Percentiles rank a stretch among this genome's conserved stretches.
Conservation (phyloP, 2,329 filamentous ascomycete genomes). For the Trichothecium sympodiale region DNA sequence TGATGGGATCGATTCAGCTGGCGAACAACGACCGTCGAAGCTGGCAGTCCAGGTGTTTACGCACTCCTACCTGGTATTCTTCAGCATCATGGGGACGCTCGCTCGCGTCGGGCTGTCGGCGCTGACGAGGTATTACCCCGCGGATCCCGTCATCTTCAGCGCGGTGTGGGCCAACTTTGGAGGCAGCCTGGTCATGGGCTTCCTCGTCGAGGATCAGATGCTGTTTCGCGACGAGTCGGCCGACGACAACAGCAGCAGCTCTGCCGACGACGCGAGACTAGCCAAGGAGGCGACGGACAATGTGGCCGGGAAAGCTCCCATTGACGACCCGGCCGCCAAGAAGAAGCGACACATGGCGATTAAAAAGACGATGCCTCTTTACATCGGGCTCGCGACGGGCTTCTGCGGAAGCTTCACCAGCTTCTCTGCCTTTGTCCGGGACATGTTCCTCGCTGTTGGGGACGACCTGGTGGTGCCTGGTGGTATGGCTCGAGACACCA, state of each 20-base stretch:
- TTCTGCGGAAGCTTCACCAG: conserved; percentile 87
- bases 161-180: conserved; percentile 82
- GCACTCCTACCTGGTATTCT: conserved; percentile 72
- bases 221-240: conserved; percentile 62
- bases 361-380: conserved; percentile 83
- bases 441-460: conserved; percentile 66
- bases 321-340: conserved; percentile 27
- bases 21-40: conserved; percentile 26
- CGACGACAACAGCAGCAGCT: background rate
- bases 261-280: background rate
- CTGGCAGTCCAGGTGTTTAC: conserved; percentile 54
- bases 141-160: conserved; percentile 61
- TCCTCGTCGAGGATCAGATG: conserved; percentile 66
- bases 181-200: conserved; percentile 76
- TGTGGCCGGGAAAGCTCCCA: background rate
- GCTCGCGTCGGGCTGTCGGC: conserved; percentile 71
- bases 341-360: conserved; percentile 48
- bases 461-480: conserved; percentile 49
- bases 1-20: background rate
- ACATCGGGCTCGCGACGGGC: conserved; percentile 75
- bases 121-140: conserved; percentile 64
- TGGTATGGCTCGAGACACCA: conserved; percentile 5
- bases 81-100: conserved; percentile 74
- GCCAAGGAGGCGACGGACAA: background rate
- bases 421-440: conserved; percentile 77